Percentiles rank a stretch among this genome's conserved stretches.
Conservation (phyloP, 1,284 basidiomycete species). For the Pisolithus thermaeus region DNA sequence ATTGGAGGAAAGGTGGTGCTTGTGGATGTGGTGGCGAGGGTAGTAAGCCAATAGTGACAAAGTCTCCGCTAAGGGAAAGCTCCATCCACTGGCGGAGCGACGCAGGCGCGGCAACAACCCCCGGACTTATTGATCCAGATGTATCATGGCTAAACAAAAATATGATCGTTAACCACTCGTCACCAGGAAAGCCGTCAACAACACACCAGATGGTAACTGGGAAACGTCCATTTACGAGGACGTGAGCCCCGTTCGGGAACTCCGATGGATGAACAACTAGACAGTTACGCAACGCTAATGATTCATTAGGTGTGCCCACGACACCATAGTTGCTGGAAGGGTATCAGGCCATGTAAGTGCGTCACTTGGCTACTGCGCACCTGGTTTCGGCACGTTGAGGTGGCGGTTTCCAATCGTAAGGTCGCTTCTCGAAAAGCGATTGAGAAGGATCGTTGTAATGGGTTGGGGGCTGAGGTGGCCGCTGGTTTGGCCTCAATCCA, state of each 20-base stretch:
- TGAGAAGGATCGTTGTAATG: conserved; percentile 53
- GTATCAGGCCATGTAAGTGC: neutral
- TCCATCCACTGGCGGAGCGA: conserved; percentile 80
- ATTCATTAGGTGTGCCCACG: conserved; percentile 49
- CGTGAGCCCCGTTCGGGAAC: conserved; percentile 68
- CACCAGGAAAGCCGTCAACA: neutral
- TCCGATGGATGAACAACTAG: conserved; percentile 75
- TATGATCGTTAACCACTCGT: neutral
- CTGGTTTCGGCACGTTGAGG: conserved; percentile 35
- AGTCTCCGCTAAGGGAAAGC: conserved; percentile 73
- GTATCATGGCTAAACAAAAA: conserved; percentile 59
- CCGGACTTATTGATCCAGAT: conserved; percentile 58
- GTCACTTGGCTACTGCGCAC: conserved; percentile 27
- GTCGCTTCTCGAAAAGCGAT: conserved; percentile 45
- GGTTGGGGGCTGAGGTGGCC: conserved; percentile 28
- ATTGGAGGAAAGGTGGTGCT: conserved; percentile 68
- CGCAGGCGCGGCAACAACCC: conserved; percentile 63
- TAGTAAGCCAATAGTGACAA: conserved; percentile 65
- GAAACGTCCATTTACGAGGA: conserved; percentile 66
- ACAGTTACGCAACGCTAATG: conserved; percentile 78
- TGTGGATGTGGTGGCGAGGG: conserved; percentile 49
- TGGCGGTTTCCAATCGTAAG: conserved; percentile 38
- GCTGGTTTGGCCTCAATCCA: conserved; percentile 15
- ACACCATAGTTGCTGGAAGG: conserved; percentile 47
- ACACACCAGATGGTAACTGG: conserved; percentile 69